Evolutionary conservation across 352 stramenopile species (phyloP).

Genomic region (Phytophthora vignae): DNA sequence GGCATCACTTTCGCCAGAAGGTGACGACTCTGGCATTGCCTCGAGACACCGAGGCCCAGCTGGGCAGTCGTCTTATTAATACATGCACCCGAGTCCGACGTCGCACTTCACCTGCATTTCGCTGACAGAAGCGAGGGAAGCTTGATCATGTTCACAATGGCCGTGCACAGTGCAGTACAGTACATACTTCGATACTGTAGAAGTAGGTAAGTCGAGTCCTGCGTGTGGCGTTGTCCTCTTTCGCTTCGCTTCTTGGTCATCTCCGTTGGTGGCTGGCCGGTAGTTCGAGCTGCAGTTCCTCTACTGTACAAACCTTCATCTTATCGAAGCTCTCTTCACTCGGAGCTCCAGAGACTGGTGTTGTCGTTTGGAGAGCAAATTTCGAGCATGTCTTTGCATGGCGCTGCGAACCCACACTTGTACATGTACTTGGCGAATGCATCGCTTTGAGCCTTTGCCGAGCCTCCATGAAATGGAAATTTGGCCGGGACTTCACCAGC

Average conservation of each 20-base stretch:
- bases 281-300: slow-evolving; percentile 15
- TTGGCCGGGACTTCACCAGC: slow-evolving; percentile 9
- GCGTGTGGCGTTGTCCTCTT: slow-evolving; percentile 14
- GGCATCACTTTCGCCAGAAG: background rate
- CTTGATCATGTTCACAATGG: background rate
- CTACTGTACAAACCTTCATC: slow-evolving; percentile 22
- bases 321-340: slow-evolving; percentile 9
- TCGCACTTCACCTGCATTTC: slow-evolving; percentile 1
- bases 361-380: background rate
- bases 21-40: background rate
- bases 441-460: background rate
- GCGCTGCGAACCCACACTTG: background rate
- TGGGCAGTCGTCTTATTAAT: slow-evolving; percentile 15
- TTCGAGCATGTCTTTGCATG: slow-evolving; percentile 4
- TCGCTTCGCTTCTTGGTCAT: slow-evolving; percentile 40
- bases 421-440: background rate
- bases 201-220: background rate
- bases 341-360: slow-evolving; percentile 4
- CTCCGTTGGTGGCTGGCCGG: slow-evolving; percentile 2
- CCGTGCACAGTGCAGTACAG: no score
- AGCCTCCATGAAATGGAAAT: slow-evolving; percentile 2
- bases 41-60: slow-evolving; percentile 19
- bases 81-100: slow-evolving; percentile 18
- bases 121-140: background rate
- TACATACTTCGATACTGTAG: no score